Conservation (phyloP, 2,329 filamentous ascomycete species). For the Blumeriella jaapii region DNA sequence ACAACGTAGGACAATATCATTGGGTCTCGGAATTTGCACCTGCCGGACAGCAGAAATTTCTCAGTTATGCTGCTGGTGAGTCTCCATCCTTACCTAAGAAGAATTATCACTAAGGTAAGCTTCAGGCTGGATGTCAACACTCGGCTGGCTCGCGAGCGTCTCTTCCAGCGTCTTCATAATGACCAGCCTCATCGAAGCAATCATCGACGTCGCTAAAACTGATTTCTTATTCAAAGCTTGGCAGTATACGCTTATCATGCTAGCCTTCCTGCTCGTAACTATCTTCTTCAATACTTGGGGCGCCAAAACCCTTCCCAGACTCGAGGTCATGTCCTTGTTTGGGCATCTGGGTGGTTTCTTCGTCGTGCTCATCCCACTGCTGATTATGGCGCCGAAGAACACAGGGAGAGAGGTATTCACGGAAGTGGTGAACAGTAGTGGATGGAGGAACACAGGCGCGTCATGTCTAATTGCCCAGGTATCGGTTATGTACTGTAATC, state of each 20-base stretch:
- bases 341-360: slow-evolving; percentile 36
- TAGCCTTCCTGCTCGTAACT: slow-evolving; percentile 31
- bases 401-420: slow-evolving; percentile 24
- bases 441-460: slow-evolving; percentile 27
- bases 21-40: slow-evolving; percentile 46
- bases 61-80: slow-evolving; percentile 39
- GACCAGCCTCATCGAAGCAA: slow-evolving; percentile 34
- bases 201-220: slow-evolving; percentile 27
- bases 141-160: slow-evolving; percentile 34
- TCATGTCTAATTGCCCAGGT: slow-evolving; percentile 29
- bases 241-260: slow-evolving; percentile 34
- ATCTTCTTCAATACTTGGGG: slow-evolving; percentile 35
- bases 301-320: slow-evolving; percentile 29
- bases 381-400: slow-evolving; percentile 22
- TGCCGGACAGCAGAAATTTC: slow-evolving; percentile 35
- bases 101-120: slow-evolving; percentile 2
- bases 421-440: slow-evolving; percentile 25
- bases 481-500: slow-evolving; percentile 20
- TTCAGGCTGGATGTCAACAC: slow-evolving; percentile 34
- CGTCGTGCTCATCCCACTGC: slow-evolving; percentile 31
- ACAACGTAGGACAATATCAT: slow-evolving; percentile 41
- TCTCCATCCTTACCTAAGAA: background rate
- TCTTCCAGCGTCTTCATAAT: slow-evolving; percentile 33
- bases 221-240: slow-evolving; percentile 29
- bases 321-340: slow-evolving; percentile 34